Conservation (phyloP, 805 yeast genomes). For the Barnettozyma californica region DNA sequence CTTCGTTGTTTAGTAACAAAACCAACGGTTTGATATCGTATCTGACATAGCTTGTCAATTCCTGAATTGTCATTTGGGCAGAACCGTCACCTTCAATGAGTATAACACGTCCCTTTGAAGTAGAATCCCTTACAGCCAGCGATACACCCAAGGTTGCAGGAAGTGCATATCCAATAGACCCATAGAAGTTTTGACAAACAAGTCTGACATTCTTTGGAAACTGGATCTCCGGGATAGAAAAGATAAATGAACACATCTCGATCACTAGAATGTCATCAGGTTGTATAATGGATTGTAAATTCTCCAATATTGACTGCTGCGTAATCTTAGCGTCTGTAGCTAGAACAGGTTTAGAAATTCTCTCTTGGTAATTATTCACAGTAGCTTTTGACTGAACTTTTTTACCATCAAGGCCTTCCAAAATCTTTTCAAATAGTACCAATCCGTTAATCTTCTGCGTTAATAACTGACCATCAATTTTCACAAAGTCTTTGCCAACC, state of each 20-base stretch:
- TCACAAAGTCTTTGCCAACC: conserved; percentile 23
- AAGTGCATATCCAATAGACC: conserved; percentile 60
- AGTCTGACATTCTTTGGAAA: conserved; percentile 49
- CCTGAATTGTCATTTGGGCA: conserved; percentile 61
- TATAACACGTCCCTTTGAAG: conserved; percentile 36
- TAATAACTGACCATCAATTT: conserved; percentile 14
- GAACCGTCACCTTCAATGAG: conserved; percentile 68
- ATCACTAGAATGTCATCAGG: conserved; percentile 55
- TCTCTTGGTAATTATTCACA: background rate
- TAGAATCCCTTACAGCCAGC: conserved; percentile 46
- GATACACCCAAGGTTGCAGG: conserved; percentile 63
- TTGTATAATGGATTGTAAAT: conserved; percentile 44
- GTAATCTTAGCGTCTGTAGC: conserved; percentile 22
- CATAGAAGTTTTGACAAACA: conserved; percentile 60
- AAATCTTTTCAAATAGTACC: conserved; percentile 14
- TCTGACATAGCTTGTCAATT: conserved; percentile 52
- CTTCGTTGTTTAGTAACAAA: conserved; percentile 57
- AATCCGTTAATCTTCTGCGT: conserved; percentile 16
- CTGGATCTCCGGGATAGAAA: conserved; percentile 51
- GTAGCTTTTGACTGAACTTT: conserved; percentile 12
- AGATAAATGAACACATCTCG: conserved; percentile 64
- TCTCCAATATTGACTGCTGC: conserved; percentile 47
- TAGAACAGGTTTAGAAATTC: background rate
- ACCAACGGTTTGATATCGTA: conserved; percentile 53
- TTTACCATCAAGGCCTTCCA: conserved; percentile 8